Evolutionary conservation across 805 yeast species (phyloP), one percentile per base, ranked within the genome.

Genomic region (Hemisphaericaspora nanyangensis): DNA sequence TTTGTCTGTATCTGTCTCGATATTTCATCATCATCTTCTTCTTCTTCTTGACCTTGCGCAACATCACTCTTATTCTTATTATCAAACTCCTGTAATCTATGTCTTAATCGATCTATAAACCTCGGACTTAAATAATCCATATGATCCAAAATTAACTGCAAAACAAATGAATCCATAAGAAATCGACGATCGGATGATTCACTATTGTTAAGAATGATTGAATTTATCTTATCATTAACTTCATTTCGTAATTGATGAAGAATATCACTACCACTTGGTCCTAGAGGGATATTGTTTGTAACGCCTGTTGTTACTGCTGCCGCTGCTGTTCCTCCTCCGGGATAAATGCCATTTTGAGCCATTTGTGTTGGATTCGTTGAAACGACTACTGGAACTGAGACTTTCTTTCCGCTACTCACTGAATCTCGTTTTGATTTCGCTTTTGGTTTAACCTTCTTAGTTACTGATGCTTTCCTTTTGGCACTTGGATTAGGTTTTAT

Each of bases 71-170:
- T 22, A 22, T 22, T 12, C 26, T 22, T 22, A n/a, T n/a, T n/a
- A 22, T 22, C 26, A 22, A 22, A 24, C 11, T 39, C 42, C 30
- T 29, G 29, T 4, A 38, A 11, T 11, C 33, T 40, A 7, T 32
- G 30, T 20, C 31, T 31, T 31, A 40, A 32, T 15, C 35, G 29
- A 34, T 27, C 25, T 22, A 41, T 27, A 31, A 41, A 41, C 29
- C 35, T 32, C 5, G 31, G 32, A 18, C 42, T 34, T 6, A 41
- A 34, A 16, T 39, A 39, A 16, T 28, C 30, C 33, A 40, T 37
- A 30, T 46, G 46, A 36, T 51, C 54, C 7, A 25, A 22, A 12
- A 50, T 20, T 15, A 51, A 27, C 27, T 40, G 51, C 6, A 42
- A 36, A 8, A 46, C 20, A 34, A 51, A 43, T 11, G 44, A 28